These are phyloP conservation scores for Ustilaginoidea virens DNA, from an alignment of 2,329 filamentous ascomycete species.

Conservation along the genomic window DNA sequence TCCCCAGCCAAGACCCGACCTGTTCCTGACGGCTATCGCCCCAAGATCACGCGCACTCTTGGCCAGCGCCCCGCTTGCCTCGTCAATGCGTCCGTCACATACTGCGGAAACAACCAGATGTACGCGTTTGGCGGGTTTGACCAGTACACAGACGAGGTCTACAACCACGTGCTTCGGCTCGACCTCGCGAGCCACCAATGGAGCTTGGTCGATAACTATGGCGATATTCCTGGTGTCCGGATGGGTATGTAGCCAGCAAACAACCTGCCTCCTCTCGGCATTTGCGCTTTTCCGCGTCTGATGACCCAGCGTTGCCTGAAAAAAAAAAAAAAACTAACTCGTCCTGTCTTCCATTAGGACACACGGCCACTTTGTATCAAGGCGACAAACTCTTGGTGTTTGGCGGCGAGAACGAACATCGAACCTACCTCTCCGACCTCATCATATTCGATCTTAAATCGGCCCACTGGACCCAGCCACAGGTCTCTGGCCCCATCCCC, in stretches of 20 bases:
- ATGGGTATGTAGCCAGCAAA: slow-evolving; percentile 59
- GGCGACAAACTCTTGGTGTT: slow-evolving; percentile 94
- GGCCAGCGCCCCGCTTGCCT: slow-evolving; percentile 81
- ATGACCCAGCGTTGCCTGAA: no score
- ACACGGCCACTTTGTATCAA: slow-evolving; percentile 87
- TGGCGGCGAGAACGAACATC: slow-evolving; percentile 94
- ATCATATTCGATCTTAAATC: slow-evolving; percentile 93
- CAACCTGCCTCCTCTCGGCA: no score
- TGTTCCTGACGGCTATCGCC: slow-evolving; percentile 61
- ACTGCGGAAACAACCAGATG: slow-evolving; percentile 92
- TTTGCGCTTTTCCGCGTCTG: no score
- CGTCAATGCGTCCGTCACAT: slow-evolving; percentile 97
- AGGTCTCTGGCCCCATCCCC: slow-evolving; percentile 69
- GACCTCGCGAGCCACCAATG: slow-evolving; percentile 82
- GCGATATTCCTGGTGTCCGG: slow-evolving; percentile 88
- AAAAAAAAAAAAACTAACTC: no score
- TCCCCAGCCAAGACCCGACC: slow-evolving; percentile 56
- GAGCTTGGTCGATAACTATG: slow-evolving; percentile 96
- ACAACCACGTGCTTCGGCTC: slow-evolving; percentile 87
- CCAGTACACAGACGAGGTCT: slow-evolving; percentile 96
- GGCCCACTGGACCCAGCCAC: slow-evolving; percentile 87
- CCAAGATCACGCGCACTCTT: slow-evolving; percentile 64
- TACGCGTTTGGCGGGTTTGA: slow-evolving; percentile 98
- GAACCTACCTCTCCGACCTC: slow-evolving; percentile 86
- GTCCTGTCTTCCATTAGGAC: no score